Evolutionary conservation across 495 filamentous ascomycete genomes (phyloP).

Genomic region (Xylaria flabelliformis): DNA sequence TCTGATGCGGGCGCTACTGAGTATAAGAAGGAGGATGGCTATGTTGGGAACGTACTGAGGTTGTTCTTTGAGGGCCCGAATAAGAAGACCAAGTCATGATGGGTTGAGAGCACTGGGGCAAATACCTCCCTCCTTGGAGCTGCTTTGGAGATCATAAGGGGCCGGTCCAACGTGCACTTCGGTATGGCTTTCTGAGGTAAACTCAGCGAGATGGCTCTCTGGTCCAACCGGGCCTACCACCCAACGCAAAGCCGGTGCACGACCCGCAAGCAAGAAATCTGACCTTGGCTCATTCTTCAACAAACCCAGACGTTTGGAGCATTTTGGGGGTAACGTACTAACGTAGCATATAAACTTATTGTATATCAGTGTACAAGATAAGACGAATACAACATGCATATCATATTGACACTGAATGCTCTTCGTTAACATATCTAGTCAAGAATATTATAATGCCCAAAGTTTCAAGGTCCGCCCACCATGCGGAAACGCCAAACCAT

Average conservation of each 20-base stretch:
- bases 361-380: conserved; percentile 19
- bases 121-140: neutral
- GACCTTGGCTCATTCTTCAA: neutral
- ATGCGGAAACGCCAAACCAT: conserved; percentile 21
- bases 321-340: neutral
- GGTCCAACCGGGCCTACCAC: too few relatives aligned
- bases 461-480: neutral
- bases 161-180: neutral
- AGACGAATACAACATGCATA: neutral
- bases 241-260: neutral
- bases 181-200: neutral
- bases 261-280: neutral
- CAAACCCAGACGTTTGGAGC: neutral
- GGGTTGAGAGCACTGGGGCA: neutral
- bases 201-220: neutral
- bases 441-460: neutral
- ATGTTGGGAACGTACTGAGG: conserved; percentile 37
- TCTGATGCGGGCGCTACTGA: conserved; percentile 46
- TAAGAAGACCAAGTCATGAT: conserved; percentile 5
- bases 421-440: neutral
- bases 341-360: neutral
- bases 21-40: conserved; percentile 47
- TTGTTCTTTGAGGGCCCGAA: conserved; percentile 47
- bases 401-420: neutral
- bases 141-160: neutral